These are phyloP conservation scores for Populus tomentosa DNA, from an alignment of 441 rosid genomes.

Conservation along the genomic window DNA sequence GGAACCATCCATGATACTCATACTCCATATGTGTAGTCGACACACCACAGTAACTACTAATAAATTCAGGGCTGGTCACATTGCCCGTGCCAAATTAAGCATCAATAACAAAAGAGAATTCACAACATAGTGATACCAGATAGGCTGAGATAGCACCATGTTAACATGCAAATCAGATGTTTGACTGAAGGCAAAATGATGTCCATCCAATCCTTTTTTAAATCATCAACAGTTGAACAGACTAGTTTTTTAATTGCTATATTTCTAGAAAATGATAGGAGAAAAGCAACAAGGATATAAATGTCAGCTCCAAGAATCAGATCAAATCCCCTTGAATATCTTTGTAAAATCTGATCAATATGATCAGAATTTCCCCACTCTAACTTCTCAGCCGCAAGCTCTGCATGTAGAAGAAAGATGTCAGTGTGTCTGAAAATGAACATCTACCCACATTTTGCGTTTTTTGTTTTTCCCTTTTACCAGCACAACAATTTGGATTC, in stretches of 20 bases:
- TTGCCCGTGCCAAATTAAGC: no score
- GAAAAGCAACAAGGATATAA: slow-evolving; percentile 57
- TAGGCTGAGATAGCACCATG: background rate
- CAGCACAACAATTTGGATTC: slow-evolving; percentile 42
- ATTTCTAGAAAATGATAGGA: background rate
- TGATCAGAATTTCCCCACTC: slow-evolving; percentile 85
- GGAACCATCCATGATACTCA: background rate
- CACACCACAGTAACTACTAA: no score
- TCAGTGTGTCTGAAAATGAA: slow-evolving; percentile 16
- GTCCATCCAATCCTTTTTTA: background rate
- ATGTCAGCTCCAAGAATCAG: slow-evolving; percentile 93
- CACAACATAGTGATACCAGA: background rate
- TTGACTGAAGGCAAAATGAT: background rate
- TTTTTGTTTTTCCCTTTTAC: slow-evolving; percentile 36
- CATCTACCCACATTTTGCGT: background rate
- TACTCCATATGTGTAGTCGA: background rate
- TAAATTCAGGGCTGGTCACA: no score
- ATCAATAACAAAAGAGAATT: no score
- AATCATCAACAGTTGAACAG: background rate
- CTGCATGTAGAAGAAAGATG: slow-evolving; percentile 38
- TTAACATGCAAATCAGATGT: background rate
- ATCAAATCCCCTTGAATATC: slow-evolving; percentile 66
- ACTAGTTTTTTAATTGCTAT: background rate
- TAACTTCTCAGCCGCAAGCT: slow-evolving; percentile 66
- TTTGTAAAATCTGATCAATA: slow-evolving; percentile 47